Base-by-base conservation (phyloP, 495 filamentous ascomycete genomes). In the Xylaria intraflava region DNA sequence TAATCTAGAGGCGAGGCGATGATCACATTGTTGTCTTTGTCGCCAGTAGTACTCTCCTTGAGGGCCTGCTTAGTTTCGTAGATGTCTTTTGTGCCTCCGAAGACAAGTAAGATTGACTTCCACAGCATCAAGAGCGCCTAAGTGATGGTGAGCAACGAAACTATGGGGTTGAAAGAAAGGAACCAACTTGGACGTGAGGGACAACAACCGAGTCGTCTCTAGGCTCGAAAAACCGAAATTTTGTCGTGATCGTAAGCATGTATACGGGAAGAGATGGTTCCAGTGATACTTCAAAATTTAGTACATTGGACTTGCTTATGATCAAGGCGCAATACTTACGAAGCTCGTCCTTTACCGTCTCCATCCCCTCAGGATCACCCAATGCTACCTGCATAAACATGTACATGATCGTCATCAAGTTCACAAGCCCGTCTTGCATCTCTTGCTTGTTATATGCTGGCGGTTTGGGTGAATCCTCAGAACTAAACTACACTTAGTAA, bases 1-100 rank as follows among this genome's bases (percentile, higher is more conserved):
- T 98, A 98, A 62, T 98, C 94, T 9, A 98, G 75, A 11, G 94
- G 93, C 9, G 91, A 95, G 5, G 93, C 90, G 1, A 85, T 94
- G 51, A 98, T 89, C 33, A 89, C 69, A 68, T 67, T 70, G 53
- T 76, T 79, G 16, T 70, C 65, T 40, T 78, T 72, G 40, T 73
- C 74, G 29, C 76, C 71, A n/a, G 62, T 62, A 26, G 70, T 65
- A 20, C 62, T 64, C 51, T 85, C 77, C 38, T 71, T 73, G 6
- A 83, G 79, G 7, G 79, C 82, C 49, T 75, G 72, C 66, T 96
- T 97, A 42, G 86, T 80, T 43, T 79, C 76, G 20, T 84, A 78
- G n/a, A 96, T 75, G 33, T 87, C 82, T 23, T 77, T 60, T 42
- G 73, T 83, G 35, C 87, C 87, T 29, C 93, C 93, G 59, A 98